Conservation (phyloP, 371 early-diverging fungal species). For the Syncephalastrum racemosum region DNA sequence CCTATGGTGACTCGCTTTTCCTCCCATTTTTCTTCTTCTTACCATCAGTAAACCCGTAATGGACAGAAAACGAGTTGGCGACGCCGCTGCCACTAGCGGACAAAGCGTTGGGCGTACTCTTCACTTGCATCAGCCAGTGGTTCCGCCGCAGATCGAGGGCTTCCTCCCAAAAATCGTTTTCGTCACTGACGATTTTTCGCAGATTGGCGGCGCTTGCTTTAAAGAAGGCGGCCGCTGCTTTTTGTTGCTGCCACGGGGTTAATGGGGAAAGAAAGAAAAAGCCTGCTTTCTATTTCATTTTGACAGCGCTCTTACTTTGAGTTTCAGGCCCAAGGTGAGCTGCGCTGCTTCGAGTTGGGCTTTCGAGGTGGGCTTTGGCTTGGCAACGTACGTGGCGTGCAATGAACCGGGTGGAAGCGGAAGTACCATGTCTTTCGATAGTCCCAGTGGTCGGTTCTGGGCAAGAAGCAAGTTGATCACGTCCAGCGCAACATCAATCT, state of each 20-base stretch:
- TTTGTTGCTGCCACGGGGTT: constrained; percentile 46
- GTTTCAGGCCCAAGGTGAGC: constrained; percentile 68
- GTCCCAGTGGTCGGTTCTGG: constrained; percentile 37
- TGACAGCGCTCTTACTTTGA: constrained; percentile 28
- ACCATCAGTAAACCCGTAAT: constrained; percentile 64
- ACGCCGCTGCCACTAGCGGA: constrained; percentile 15
- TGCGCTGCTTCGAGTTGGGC: constrained; percentile 58
- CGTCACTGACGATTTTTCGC: constrained; percentile 49
- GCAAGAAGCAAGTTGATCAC: constrained; percentile 68
- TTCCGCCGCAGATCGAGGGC: constrained; percentile 63
- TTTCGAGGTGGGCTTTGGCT: constrained; percentile 44
- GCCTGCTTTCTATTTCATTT: background rate
- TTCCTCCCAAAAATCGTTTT: constrained; percentile 68
- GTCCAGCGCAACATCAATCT: constrained; percentile 73
- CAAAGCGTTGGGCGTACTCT: constrained; percentile 16
- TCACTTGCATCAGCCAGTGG: constrained; percentile 68
- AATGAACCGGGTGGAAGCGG: constrained; percentile 52
- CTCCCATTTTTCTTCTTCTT: constrained; percentile 8
- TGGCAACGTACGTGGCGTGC: constrained; percentile 56
- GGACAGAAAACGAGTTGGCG: constrained; percentile 40
- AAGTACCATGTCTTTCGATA: constrained; percentile 28
- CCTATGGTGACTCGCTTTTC: background rate
- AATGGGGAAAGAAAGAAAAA: background rate
- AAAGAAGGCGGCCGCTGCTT: constrained; percentile 60
- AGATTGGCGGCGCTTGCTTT: constrained; percentile 53